phyloP scores from a whole-genome alignment of 2,329 filamentous ascomycete genomes.

The Ophiocordyceps camponoti-rufipedis region DNA sequence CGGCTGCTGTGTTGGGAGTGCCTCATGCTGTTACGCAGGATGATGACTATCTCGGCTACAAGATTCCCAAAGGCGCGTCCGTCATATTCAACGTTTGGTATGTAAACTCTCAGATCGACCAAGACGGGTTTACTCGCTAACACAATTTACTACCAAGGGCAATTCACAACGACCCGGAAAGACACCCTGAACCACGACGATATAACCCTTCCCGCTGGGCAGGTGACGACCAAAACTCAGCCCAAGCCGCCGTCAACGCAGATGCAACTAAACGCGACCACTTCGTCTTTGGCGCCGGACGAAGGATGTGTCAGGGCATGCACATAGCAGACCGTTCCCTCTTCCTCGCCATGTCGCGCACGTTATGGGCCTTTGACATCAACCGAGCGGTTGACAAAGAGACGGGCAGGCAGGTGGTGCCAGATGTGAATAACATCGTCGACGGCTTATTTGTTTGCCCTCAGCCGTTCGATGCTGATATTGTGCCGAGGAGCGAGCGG shows the following conservation, averaged over 20 bases:
- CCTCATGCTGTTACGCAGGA: conserved; percentile 19
- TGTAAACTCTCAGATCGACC: background rate
- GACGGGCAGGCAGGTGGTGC: background rate
- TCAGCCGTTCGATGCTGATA: background rate
- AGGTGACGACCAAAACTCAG: background rate
- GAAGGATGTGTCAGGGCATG: background rate
- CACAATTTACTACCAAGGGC: background rate
- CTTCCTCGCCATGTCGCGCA: background rate
- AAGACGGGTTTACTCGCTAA: background rate
- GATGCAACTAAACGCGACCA: background rate
- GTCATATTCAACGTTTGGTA: conserved; percentile 22
- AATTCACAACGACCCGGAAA: background rate
- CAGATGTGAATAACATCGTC: background rate
- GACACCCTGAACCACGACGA: background rate
- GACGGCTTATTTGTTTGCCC: background rate
- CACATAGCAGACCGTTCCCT: background rate
- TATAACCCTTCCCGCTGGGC: background rate
- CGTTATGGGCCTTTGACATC: background rate
- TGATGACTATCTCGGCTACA: conserved; percentile 18
- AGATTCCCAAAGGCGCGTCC: conserved; percentile 22
- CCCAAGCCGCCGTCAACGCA: background rate
- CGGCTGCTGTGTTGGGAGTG: conserved; percentile 16
- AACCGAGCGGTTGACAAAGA: background rate
- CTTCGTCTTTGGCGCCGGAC: background rate
- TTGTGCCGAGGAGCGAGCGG: background rate